Conservation (phyloP, 371 early-diverging fungal species). For the Mortierella sp. region DNA sequence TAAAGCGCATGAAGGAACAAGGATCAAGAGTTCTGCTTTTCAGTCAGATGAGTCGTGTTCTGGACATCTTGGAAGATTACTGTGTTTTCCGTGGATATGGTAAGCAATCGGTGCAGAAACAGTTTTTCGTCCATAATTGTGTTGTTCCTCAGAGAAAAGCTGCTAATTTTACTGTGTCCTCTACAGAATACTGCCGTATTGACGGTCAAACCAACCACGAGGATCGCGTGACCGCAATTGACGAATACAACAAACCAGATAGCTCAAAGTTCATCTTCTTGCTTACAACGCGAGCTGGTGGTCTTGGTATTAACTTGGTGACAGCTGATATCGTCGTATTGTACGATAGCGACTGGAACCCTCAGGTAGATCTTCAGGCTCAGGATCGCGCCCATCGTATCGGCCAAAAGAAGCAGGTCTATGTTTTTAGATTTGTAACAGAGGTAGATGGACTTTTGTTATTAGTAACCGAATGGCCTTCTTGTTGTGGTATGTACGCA, state of each 20-base stretch:
- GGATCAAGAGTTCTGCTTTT: conserved; percentile 98
- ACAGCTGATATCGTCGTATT: conserved; percentile 98
- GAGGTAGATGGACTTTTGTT: conserved; percentile 64
- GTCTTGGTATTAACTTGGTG: conserved; percentile 98
- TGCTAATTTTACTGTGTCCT: too few relatives aligned
- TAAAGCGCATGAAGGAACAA: conserved; percentile 85
- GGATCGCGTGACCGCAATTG: conserved; percentile 93
- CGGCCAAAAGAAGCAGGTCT: conserved; percentile 99
- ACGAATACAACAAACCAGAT: conserved; percentile 94
- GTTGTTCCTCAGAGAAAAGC: too few relatives aligned
- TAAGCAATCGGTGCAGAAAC: conserved; percentile 26
- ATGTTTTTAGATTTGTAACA: conserved; percentile 98
- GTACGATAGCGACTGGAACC: conserved; percentile 99
- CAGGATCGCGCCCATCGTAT: conserved; percentile 99
- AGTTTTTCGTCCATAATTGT: not conserved
- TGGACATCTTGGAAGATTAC: conserved; percentile 99
- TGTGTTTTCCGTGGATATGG: conserved; percentile 90
- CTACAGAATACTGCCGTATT: conserved; percentile 94
- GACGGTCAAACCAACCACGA: conserved; percentile 98
- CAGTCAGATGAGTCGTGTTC: conserved; percentile 98
- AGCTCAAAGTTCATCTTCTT: conserved; percentile 97
- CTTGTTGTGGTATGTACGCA: too few relatives aligned
- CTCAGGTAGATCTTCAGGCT: conserved; percentile 97
- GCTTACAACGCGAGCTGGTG: conserved; percentile 98
- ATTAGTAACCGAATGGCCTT: not conserved